Evolutionary conservation across 495 filamentous ascomycete species (phyloP), one percentile per base, ranked within the genome.

Genomic region (Letharia columbiana): DNA sequence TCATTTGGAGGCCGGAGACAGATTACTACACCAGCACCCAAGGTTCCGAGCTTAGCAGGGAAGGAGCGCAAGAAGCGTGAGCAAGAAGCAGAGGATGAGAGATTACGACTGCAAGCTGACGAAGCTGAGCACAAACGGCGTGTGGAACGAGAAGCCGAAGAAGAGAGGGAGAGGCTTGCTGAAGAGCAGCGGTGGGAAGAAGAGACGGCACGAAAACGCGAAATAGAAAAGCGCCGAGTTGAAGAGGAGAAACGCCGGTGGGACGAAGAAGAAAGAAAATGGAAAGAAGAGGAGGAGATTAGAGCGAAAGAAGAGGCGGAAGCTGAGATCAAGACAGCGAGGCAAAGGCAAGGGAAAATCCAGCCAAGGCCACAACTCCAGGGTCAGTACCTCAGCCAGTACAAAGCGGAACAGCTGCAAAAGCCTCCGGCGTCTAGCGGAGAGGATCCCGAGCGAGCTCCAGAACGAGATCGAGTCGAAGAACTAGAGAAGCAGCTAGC

Each of bases 1-100:
- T 84, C 89, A 9, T 99, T 97, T 74, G 95, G 95, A 61, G 90
- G 86, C 33, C 84, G 91, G 66, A 83, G 95, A 54, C 95, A 99
- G 76, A 98, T 99, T 70, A 98, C 94, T 2, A 89, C 82, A 67
- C 83, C 90, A 12, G 82, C 82, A 41, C 95, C 95, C 10, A 72
- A 84, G 68, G 90, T 96, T 0, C 91, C 91, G 0, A 92, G 81
- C 71, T 66, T 90, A 70, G 84, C 83, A 6, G 86, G 87, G 70
- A 89, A 87, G 69, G 83, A 87, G 75, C 81, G 84, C 40, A 82
- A 77, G 71, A 77, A 79, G 66, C 81, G 79, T 42, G 84, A 84
- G 73, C 76, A 79, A 67, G 76, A 75, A 65, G 69, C 71, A 17
- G 84, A 87, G 73, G 80, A 83, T 47, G 88, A 92, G 69, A 79